A percentile compares a stretch with the other conserved stretches of the same genome.
These are phyloP conservation scores for Apophysomyces trapeziformis DNA, from an alignment of 371 early-diverging fungal genomes.

Conservation along the genomic window DNA sequence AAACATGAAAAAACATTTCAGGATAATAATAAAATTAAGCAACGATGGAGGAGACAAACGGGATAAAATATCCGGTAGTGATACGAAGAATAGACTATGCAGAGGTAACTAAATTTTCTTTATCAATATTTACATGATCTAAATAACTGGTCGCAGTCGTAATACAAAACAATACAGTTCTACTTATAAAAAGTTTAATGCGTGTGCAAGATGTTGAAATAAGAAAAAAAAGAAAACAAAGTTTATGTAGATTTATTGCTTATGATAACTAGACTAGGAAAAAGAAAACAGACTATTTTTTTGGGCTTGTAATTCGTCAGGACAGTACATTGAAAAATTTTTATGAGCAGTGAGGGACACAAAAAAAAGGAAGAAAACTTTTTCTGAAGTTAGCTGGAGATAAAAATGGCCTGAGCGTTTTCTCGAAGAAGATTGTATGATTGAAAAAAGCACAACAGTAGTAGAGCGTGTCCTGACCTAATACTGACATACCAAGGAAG, in stretches of 20 bases:
- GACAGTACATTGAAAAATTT: background rate
- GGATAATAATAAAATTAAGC: background rate
- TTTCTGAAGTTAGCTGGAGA: background rate
- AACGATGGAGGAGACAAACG: background rate
- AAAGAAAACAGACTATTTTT: background rate
- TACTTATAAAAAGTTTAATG: background rate
- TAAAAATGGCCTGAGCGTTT: conserved; percentile 7
- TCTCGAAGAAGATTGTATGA: background rate
- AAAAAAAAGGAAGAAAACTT: background rate
- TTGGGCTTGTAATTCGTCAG: background rate
- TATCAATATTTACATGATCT: conserved; percentile 4
- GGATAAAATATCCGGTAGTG: background rate
- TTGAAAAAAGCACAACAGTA: background rate
- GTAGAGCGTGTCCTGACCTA: too few relatives aligned
- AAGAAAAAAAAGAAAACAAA: background rate
- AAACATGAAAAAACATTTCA: background rate
- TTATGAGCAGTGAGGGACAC: background rate
- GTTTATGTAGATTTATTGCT: background rate
- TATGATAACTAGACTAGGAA: background rate
- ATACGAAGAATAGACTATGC: background rate
- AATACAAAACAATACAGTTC: background rate
- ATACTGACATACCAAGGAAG: background rate
- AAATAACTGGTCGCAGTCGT: background rate
- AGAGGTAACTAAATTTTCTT: background rate
- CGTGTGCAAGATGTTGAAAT: background rate